Conservation (phyloP, 176 grass and related monocot species). For the Raddia distichophylla region DNA sequence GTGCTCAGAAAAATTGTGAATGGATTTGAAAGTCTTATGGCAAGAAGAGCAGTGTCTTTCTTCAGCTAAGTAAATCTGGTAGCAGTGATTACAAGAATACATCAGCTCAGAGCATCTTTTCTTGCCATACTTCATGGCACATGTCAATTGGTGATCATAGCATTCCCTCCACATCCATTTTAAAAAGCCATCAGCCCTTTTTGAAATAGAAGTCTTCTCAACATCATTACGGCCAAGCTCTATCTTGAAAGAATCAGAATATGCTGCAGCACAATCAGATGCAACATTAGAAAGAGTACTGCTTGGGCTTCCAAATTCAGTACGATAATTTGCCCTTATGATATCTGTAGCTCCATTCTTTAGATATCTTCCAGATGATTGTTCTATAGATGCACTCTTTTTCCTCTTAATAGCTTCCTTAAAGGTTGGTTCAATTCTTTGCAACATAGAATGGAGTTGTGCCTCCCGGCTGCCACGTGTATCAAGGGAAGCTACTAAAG, state of each 20-base stretch:
- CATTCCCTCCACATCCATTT: slow-evolving; percentile 94
- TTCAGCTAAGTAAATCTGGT: slow-evolving; percentile 73
- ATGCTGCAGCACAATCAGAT: slow-evolving; percentile 53
- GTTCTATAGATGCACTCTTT: slow-evolving; percentile 19
- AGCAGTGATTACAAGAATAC: slow-evolving; percentile 69
- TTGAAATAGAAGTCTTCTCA: slow-evolving; percentile 73
- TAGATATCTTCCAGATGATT: slow-evolving; percentile 48
- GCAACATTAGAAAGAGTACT: slow-evolving; percentile 45
- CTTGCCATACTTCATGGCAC: slow-evolving; percentile 69
- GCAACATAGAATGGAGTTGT: slow-evolving; percentile 88
- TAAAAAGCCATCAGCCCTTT: slow-evolving; percentile 69
- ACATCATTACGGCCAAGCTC: slow-evolving; percentile 70
- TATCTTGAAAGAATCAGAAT: slow-evolving; percentile 81
- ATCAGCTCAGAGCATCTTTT: slow-evolving; percentile 77
- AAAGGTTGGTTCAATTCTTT: slow-evolving; percentile 79
- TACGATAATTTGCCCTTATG: slow-evolving; percentile 55
- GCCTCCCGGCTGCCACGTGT: slow-evolving; percentile 87
- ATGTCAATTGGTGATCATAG: slow-evolving; percentile 57
- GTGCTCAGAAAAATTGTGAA: slow-evolving; percentile 79
- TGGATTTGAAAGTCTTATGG: slow-evolving; percentile 80
- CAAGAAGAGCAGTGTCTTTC: slow-evolving; percentile 88
- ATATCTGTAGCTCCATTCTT: slow-evolving; percentile 54
- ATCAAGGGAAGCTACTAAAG: slow-evolving; percentile 76
- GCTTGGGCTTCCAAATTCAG: slow-evolving; percentile 63
- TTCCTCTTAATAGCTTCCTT: slow-evolving; percentile 83